Percentiles rank a stretch among this genome's conserved stretches.
Evolutionary conservation across 495 filamentous ascomycete genomes (phyloP).

Genomic region (Xylaria venustula): DNA sequence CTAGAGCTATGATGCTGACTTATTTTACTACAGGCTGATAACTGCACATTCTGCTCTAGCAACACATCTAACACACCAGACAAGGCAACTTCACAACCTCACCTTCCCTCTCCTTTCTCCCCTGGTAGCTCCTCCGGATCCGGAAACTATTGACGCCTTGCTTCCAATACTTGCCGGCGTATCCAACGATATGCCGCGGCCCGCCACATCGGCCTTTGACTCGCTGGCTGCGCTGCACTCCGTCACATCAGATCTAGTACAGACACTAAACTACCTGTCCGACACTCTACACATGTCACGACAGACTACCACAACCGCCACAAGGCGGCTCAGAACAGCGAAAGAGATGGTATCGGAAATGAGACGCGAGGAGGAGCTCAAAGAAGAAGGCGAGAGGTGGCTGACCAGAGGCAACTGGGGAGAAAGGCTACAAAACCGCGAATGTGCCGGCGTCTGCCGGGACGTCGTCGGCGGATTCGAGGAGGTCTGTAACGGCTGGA

Average conservation of each 20-base stretch:
- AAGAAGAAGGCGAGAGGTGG: constrained; percentile 78
- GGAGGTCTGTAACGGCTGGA: constrained; percentile 67
- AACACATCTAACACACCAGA: constrained; percentile 81
- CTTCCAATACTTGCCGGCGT: constrained; percentile 60
- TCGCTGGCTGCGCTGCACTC: constrained; percentile 60
- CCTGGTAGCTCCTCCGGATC: constrained; percentile 48
- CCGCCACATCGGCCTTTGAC: constrained; percentile 51
- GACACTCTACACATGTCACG: constrained; percentile 94
- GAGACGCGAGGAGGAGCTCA: constrained; percentile 73
- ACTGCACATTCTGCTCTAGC: constrained; percentile 84
- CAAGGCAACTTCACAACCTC: constrained; percentile 75
- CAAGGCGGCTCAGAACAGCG: constrained; percentile 69
- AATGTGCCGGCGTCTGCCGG: constrained; percentile 74
- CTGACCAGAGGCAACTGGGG: constrained; percentile 80
- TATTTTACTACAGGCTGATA: constrained; percentile 62
- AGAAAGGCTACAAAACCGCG: constrained; percentile 66
- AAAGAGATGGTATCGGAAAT: constrained; percentile 82
- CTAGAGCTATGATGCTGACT: not conserved
- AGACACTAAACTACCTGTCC: constrained; percentile 78
- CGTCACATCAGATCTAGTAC: constrained; percentile 73
- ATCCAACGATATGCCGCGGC: constrained; percentile 55
- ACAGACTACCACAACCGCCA: constrained; percentile 77
- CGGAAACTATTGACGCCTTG: constrained; percentile 64
- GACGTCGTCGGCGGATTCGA: constrained; percentile 93
- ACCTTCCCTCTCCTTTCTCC: constrained; percentile 70